Percentiles rank a stretch among this genome's conserved stretches.
phyloP scores from a whole-genome alignment of 306 rosid genomes.

The Ammopiptanthus mongolicus region DNA sequence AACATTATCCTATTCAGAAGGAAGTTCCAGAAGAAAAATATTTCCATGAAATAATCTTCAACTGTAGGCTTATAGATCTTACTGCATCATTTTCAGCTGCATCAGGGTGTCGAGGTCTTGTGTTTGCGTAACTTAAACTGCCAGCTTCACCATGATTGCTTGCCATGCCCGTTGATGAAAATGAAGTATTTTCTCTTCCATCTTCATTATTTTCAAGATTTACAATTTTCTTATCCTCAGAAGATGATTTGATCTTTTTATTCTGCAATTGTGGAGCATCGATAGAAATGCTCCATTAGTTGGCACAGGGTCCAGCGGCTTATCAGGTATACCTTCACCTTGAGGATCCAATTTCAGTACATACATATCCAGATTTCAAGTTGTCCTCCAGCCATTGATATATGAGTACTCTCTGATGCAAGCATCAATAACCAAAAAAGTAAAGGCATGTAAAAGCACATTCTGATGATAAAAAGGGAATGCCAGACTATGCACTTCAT shows the following conservation, averaged over 20 bases:
- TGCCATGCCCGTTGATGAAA: conserved; percentile 10
- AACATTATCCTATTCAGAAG: background rate
- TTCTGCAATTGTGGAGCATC: conserved; percentile 30
- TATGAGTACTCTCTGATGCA: conserved; percentile 49
- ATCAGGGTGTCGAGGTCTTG: conserved; percentile 24
- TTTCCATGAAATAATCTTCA: conserved; percentile 1
- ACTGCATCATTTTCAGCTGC: conserved; percentile 44
- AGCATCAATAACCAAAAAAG: conserved; percentile 5
- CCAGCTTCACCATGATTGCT: conserved; percentile 22
- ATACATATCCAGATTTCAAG: conserved; percentile 67
- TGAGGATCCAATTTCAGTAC: conserved; percentile 36
- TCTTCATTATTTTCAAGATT: conserved; percentile 21
- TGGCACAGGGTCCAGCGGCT: conserved; percentile 17
- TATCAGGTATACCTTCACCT: conserved; percentile 27
- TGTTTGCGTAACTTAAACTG: conserved; percentile 10
- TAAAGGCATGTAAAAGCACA: background rate
- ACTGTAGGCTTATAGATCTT: conserved; percentile 14
- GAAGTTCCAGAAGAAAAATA: background rate
- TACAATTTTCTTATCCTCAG: conserved; percentile 20
- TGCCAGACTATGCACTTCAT: background rate
- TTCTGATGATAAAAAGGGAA: conserved; percentile 1
- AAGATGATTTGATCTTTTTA: conserved; percentile 48
- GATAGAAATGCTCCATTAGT: conserved; percentile 15
- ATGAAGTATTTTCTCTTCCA: conserved; percentile 22
- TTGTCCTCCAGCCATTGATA: conserved; percentile 87